phyloP scores from a whole-genome alignment of 306 rosid species.

The Benincasa hispida region DNA sequence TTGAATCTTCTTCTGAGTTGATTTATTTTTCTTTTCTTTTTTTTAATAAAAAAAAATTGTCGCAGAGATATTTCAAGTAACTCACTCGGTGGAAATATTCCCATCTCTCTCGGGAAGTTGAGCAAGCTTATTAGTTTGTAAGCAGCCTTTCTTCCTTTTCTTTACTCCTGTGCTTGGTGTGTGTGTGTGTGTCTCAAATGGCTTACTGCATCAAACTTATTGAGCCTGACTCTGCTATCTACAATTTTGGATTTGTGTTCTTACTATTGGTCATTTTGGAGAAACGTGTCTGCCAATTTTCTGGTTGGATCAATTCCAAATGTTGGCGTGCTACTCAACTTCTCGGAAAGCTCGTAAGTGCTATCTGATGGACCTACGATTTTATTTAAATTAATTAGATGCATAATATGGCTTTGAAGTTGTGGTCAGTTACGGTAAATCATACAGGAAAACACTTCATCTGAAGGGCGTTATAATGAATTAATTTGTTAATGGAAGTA shows the following conservation, averaged over 20 bases:
- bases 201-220: neutral
- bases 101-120: slow-evolving; percentile 72
- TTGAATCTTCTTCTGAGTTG: neutral
- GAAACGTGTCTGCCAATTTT: slow-evolving; percentile 86
- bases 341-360: slow-evolving; percentile 77
- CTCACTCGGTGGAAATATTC: slow-evolving; percentile 75
- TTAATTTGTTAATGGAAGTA: neutral
- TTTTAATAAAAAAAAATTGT: neutral
- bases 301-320: slow-evolving; percentile 88
- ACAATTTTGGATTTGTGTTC: slow-evolving; percentile 4
- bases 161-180: neutral
- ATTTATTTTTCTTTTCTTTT: neutral
- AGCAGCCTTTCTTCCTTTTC: slow-evolving; percentile 23
- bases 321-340: slow-evolving; percentile 71
- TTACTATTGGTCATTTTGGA: slow-evolving; percentile 21
- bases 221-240: slow-evolving; percentile 3
- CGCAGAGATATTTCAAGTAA: slow-evolving; percentile 91
- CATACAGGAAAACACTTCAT: slow-evolving; percentile 3
- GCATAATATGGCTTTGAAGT: neutral
- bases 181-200: neutral
- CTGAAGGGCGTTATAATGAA: neutral
- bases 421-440: neutral
- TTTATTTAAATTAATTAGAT: slow-evolving; percentile 8
- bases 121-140: slow-evolving; percentile 50
- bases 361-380: slow-evolving; percentile 5